Base-by-base conservation (phyloP, 139 green algal genomes). In the Chlamydomonas sp. region DNA sequence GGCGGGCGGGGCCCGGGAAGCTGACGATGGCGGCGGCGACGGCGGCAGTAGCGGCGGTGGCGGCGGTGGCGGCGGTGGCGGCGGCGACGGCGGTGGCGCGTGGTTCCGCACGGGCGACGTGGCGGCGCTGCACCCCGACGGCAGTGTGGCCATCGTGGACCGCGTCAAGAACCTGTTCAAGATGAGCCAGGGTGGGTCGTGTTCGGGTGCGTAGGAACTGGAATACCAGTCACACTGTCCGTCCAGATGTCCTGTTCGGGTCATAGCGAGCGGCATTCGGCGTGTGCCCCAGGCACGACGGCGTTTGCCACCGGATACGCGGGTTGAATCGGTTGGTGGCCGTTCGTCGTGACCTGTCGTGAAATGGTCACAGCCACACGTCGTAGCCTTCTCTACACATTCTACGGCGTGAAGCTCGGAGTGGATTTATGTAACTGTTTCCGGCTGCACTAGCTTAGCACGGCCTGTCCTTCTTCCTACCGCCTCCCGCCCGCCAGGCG, bases 141-240 rank as follows among this genome's bases (percentile, higher is more conserved):
- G 96, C 71, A 90, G 88, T 31, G 89, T 98, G 57, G 95, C 95
- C 74, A 96, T 99, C 84, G 95, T 99, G n/a, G 97, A 99, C 92
- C 91, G 97, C 86, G 98, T 97, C 91, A 99, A 99, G 93, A 99
- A 99, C 93, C 97, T 99, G 88, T 99, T 99, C 96, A 99, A 99
- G 93, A 94, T 99, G 58, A 89, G 92, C 16, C 95, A 98, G 85
- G 96, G 96, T 96, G 85, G 73, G 88, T 14, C 16, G 18, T 49
- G 31, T 49, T 49, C 31, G 18, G 6, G 60, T 17, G 63, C 68
- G 12, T 17, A 4, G 10, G 4, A 4, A 7, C 18, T 60, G 74
- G 16, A 16, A 62, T 20, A 31, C 14, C 18, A 15, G 58, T 5
- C 4, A 81, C 5, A 31, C 69, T 18, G 66, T 10, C 66, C 9